Base-by-base conservation (phyloP, 331 rosid species). In the Pyrus hybrid region DNA sequence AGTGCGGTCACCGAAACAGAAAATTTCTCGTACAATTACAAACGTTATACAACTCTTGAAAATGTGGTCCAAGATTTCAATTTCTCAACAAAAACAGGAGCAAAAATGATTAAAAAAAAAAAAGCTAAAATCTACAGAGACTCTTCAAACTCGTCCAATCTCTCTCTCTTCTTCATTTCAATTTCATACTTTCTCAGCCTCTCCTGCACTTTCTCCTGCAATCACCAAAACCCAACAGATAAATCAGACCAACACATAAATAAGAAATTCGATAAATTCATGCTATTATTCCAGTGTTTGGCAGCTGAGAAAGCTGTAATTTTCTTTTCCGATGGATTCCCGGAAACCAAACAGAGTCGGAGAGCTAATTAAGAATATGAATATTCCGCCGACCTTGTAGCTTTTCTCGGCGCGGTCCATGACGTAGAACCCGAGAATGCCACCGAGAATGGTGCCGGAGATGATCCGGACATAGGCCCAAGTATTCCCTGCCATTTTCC, bases 401-500 rank as follows among this genome's bases (percentile, higher is more conserved):
- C 85, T 76, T 18, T 57, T 76, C 82, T 90, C 96, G n/a, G 82
- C 11, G 32, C 88, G 91, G 75, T 90, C 93, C 96, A 90, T 92
- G 60, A 85, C 91, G 53, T 93, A 93, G 90, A 93, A 93, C 81
- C 96, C 96, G 76, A 93, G 89, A 63, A 80, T 79, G 73, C 96
- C 96, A 63, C 96, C 98, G 12, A 83, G 13, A 69, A 91, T 83
- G 21, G 96, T 93, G 18, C 98, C 98, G 61, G 82, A 13, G 71
- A 91, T 91, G 85, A 93, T 90, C 78, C 96, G 82, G 68, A 87
- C 51, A 53, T 86, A 93, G 21, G 82, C 96, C 98, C 96, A 93
- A 73, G 67, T 82, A 67, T 83, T 54, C 75, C 80, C 80, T 16
- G 69, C 71, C 74, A 77, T 76, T 53, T 57, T 56, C 17, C 54